Percentiles rank a stretch among this genome's conserved stretches.
phyloP scores from a whole-genome alignment of 768 basidiomycete species.

The Dentipellis fragilis region DNA sequence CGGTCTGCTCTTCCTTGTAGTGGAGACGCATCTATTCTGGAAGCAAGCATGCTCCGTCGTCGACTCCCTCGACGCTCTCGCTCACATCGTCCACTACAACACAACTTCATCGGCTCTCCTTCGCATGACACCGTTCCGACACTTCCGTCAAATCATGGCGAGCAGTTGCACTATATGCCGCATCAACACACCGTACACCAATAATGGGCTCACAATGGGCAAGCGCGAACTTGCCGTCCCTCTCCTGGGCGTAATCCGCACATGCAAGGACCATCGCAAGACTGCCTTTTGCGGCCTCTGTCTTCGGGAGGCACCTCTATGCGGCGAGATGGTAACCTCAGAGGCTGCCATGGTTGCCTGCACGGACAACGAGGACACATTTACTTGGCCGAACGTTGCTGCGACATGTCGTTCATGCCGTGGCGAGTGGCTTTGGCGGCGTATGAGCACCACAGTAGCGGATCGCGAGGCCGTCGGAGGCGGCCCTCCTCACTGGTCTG shows the following conservation, averaged over 20 bases:
- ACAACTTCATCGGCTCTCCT: constrained; percentile 15
- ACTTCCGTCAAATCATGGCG: constrained; percentile 48
- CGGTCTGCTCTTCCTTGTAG: constrained; percentile 24
- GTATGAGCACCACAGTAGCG: constrained; percentile 33
- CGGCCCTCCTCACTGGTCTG: constrained; percentile 14
- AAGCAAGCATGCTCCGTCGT: constrained; percentile 48
- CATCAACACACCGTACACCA: constrained; percentile 47
- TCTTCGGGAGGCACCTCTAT: constrained; percentile 47
- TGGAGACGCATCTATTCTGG: constrained; percentile 67
- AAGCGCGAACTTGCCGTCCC: constrained; percentile 36
- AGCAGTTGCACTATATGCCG: constrained; percentile 60
- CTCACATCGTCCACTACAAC: constrained; percentile 32
- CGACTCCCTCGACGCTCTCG: constrained; percentile 51
- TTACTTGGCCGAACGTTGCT: constrained; percentile 53
- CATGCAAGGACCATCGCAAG: constrained; percentile 60
- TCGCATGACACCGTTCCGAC: constrained; percentile 38
- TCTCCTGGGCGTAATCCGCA: constrained; percentile 33
- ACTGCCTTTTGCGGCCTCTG: constrained; percentile 59
- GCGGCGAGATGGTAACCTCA: constrained; percentile 20
- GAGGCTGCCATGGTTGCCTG: constrained; percentile 31
- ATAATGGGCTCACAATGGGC: constrained; percentile 38
- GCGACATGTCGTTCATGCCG: constrained; percentile 64
- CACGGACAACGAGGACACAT: constrained; percentile 65
- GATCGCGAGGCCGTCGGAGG: constrained; percentile 55
- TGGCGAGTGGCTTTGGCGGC: constrained; percentile 53